phyloP scores from a whole-genome alignment of 148 eudicot species.

The Rhododendron mucronatum region DNA sequence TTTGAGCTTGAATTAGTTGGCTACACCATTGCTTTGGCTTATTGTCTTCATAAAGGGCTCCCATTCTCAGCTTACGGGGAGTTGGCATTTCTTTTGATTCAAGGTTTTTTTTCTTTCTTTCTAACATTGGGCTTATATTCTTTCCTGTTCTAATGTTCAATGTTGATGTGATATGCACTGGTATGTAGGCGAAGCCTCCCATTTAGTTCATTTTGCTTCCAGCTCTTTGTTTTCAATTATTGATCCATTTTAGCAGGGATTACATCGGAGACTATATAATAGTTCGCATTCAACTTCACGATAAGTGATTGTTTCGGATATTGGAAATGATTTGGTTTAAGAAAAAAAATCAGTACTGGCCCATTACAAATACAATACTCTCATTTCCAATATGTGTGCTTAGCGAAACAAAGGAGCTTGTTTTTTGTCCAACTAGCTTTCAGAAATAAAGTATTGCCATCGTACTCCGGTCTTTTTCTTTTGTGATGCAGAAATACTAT shows the following conservation, averaged over 20 bases:
- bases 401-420: neutral
- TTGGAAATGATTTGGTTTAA: neutral
- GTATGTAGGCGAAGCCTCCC: neutral
- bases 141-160: neutral
- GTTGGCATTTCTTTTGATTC: constrained; percentile 73
- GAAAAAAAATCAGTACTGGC: too few relatives aligned
- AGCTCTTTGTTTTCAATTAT: neutral
- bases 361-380: neutral
- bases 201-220: neutral
- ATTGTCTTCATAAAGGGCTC: constrained; percentile 94
- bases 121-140: neutral
- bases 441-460: neutral
- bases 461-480: neutral
- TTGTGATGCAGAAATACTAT: neutral
- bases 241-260: neutral
- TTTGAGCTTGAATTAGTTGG: constrained; percentile 97
- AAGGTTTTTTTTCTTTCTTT: constrained; percentile 42
- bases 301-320: neutral
- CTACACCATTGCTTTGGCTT: constrained; percentile 88
- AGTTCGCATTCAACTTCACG: neutral
- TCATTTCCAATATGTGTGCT: neutral
- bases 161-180: neutral
- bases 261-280: neutral
- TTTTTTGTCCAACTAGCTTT: neutral
- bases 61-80: constrained; percentile 98